Evolutionary conservation across 78 protist genomes (phyloP).

Genomic region (Tieghemostelium lacteum): DNA sequence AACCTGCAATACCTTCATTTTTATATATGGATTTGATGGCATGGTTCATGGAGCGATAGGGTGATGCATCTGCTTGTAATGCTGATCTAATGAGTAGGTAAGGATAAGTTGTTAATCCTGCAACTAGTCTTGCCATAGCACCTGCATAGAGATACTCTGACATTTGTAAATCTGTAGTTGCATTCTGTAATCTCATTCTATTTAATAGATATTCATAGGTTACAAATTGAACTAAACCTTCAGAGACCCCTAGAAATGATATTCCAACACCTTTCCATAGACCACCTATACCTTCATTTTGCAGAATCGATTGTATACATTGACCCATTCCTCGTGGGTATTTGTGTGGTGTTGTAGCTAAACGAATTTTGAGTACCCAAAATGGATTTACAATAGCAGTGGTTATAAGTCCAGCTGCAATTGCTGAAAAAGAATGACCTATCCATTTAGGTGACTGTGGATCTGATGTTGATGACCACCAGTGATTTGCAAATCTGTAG

Average conservation of each 20-base stretch:
- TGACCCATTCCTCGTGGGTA: slow-evolving; percentile 29
- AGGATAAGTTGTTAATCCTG: slow-evolving; percentile 57
- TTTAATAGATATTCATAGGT: slow-evolving; percentile 50
- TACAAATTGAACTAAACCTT: slow-evolving; percentile 79
- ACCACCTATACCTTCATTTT: slow-evolving; percentile 47
- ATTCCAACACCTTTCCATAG: slow-evolving; percentile 75
- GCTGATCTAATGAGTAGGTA: slow-evolving; percentile 55
- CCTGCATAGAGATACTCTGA: slow-evolving; percentile 37
- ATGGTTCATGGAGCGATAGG: slow-evolving; percentile 39
- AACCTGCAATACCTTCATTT: slow-evolving; percentile 37
- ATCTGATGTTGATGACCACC: not conserved
- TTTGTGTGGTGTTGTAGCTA: slow-evolving; percentile 48
- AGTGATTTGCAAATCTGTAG: slow-evolving; percentile 62
- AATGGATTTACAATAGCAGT: slow-evolving; percentile 75
- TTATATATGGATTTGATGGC: slow-evolving; percentile 37
- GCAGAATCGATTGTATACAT: slow-evolving; percentile 24
- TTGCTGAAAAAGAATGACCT: slow-evolving; percentile 12
- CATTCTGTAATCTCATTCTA: not conserved
- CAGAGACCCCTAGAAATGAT: slow-evolving; percentile 69
- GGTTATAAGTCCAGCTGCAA: slow-evolving; percentile 13
- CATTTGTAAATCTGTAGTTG: not conserved
- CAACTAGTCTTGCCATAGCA: slow-evolving; percentile 55
- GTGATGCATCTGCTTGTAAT: slow-evolving; percentile 52
- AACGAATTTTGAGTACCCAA: slow-evolving; percentile 69
- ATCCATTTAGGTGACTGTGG: slow-evolving; percentile 3